phyloP scores from a whole-genome alignment of 345 rosid genomes.

The Stellera chamaejasme region DNA sequence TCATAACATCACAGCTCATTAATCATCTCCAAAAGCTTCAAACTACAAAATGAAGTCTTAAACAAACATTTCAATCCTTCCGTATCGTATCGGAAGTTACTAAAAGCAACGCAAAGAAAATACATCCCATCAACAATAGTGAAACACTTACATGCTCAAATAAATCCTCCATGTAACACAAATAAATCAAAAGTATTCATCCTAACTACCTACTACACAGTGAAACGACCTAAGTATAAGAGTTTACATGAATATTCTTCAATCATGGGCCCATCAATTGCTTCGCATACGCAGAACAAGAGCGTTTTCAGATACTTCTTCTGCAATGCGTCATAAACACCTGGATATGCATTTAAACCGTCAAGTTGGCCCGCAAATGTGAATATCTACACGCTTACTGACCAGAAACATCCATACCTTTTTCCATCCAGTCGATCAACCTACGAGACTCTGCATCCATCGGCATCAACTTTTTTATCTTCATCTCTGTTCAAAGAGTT shows the following conservation, averaged over 20 bases:
- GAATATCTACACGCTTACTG: neutral
- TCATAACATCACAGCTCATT: conserved; percentile 1
- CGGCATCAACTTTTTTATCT: conserved; percentile 97
- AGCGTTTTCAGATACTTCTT: conserved; percentile 85
- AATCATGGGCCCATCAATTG: conserved; percentile 72
- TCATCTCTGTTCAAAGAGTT: conserved; percentile 50
- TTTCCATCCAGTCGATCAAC: conserved; percentile 98
- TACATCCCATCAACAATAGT: no score
- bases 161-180: no score
- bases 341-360: conserved; percentile 20
- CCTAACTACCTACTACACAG: no score
- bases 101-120: no score
- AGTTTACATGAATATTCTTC: conserved; percentile 84
- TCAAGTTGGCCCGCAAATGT: neutral
- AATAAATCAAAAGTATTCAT: no score
- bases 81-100: no score
- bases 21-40: no score
- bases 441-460: conserved; percentile 92
- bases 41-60: no score
- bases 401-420: conserved; percentile 36
- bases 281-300: conserved; percentile 77
- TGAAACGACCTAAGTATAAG: neutral
- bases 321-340: conserved; percentile 92
- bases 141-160: no score
- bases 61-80: no score